phyloP scores from a whole-genome alignment of 169 alveolate species.

The Cyclospora cayetanensis region DNA sequence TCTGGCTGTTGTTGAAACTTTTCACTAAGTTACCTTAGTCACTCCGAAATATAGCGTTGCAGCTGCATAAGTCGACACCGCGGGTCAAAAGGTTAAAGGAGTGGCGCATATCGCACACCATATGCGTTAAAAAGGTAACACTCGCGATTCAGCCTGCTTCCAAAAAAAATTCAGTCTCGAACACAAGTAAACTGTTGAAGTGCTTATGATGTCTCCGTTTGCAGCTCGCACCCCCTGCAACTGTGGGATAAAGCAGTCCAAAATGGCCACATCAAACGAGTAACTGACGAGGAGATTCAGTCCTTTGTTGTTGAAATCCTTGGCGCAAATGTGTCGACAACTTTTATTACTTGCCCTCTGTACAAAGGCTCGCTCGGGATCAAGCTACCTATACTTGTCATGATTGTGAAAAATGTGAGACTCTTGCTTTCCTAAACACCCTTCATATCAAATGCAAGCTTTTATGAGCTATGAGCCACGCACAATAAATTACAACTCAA shows the following conservation, averaged over 20 bases:
- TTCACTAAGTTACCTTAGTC: too few relatives aligned
- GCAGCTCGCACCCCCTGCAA: constrained; percentile 89
- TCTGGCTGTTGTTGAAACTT: too few relatives aligned
- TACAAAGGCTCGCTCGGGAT: constrained; percentile 92
- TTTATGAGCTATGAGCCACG: neutral
- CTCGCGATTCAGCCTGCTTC: neutral
- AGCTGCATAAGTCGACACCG: neutral
- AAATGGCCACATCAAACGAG: constrained; percentile 96
- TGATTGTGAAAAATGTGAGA: constrained; percentile 94
- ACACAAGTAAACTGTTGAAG: neutral
- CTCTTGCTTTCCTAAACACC: neutral
- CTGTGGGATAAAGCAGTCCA: constrained; percentile 94
- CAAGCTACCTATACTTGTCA: constrained; percentile 95
- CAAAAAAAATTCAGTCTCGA: neutral
- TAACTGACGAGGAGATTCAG: constrained; percentile 95
- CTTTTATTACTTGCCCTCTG: constrained; percentile 93
- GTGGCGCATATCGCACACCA: neutral
- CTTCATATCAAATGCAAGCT: neutral
- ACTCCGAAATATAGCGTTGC: neutral
- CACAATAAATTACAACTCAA: too few relatives aligned
- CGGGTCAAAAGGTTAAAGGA: neutral
- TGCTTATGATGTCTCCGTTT: neutral
- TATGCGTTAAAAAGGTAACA: neutral
- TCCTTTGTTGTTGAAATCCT: constrained; percentile 79
- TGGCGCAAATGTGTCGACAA: constrained; percentile 93